A percentile compares a stretch with the other conserved stretches of the same genome.
Evolutionary conservation across 495 filamentous ascomycete species (phyloP).

Genomic region (Penicillium paxilli): DNA sequence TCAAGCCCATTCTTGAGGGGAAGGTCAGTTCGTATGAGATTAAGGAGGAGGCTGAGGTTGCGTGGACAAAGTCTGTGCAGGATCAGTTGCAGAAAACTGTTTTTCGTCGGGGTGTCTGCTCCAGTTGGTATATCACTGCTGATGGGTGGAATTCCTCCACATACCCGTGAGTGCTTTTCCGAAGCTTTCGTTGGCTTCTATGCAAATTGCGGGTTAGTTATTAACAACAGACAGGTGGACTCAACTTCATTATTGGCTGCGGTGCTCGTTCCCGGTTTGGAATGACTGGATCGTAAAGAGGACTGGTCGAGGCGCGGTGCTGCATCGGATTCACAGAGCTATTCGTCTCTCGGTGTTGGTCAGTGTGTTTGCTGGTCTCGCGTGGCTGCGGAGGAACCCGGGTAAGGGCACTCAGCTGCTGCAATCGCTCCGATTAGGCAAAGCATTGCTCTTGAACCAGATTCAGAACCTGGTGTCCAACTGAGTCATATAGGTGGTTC

Average conservation of each 20-base stretch:
- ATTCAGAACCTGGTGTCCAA: not conserved
- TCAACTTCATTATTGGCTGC: constrained; percentile 47
- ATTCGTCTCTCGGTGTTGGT: constrained; percentile 20
- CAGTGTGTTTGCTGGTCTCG: constrained; percentile 14
- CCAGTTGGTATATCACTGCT: constrained; percentile 57
- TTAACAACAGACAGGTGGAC: constrained; percentile 35
- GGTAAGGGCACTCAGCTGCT: constrained; percentile 12
- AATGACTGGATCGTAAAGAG: constrained; percentile 54
- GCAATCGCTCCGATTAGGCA: constrained; percentile 13
- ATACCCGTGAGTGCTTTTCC: constrained; percentile 52
- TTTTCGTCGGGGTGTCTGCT: constrained; percentile 52
- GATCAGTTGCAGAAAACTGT: constrained; percentile 52
- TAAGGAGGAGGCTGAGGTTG: constrained; percentile 52
- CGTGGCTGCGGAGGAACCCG: constrained; percentile 20
- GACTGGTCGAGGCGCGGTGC: constrained; percentile 44
- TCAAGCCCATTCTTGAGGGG: constrained; percentile 40
- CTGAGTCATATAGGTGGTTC: not conserved
- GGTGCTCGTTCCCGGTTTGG: constrained; percentile 58
- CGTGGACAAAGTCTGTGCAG: constrained; percentile 56
- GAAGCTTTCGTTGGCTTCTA: not conserved
- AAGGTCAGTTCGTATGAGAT: constrained; percentile 43
- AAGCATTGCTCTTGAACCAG: constrained; percentile 12
- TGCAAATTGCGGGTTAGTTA: not conserved
- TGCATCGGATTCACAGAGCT: constrained; percentile 19
- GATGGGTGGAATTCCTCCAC: constrained; percentile 60